Base-by-base conservation (phyloP, 139 green algal genomes). In the Ostreobium quekettii region DNA sequence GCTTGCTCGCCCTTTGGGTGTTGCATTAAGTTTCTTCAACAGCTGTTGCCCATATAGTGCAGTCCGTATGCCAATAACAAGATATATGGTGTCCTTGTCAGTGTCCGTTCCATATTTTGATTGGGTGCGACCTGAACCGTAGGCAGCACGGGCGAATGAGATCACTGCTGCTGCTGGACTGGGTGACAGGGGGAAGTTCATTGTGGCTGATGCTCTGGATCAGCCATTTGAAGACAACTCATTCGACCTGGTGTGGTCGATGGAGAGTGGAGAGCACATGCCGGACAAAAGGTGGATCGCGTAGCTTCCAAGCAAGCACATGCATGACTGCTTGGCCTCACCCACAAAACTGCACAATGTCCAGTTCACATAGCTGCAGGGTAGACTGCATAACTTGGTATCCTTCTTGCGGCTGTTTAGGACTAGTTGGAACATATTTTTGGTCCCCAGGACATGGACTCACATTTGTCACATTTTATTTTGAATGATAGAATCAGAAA, bases 231-330 rank as follows among this genome's bases (percentile, higher is more conserved):
- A 57, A 2, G 85, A 91, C 60, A 60, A 42, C 30, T 72, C 48
- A n/a, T 96, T 95, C 64, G 91, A 97, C 78, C 73, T 97, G 60
- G 83, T 91, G 35, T 95, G 88, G 78, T 83, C 70, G 1, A 46
- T 76, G 47, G 91, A 97, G 75, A 94, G 85, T 35, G 91, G 90
- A 4, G 91, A 97, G 77, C 91, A 97, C 84, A 97, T 97, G 91
- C 89, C 89, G 0, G 76, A 90, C 73, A 91, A 91, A 68, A 39
- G 24, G 70, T 72, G 42, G 28, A n/a, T 62, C 53, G 53, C 53
- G 24, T 15, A 11, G 15, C 31, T 30, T 30, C 53, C 31, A 36
- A 8, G 53, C 22, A 62, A n/a, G n/a, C n/a, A n/a, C n/a, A n/a
- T n/a, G n/a, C n/a, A n/a, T n/a, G n/a, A n/a, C n/a, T 62, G 53